A percentile compares a stretch with the other conserved stretches of the same genome.
Evolutionary conservation across 2,329 filamentous ascomycete genomes (phyloP).

Genomic region (Aspergillus novoparasiticus): DNA sequence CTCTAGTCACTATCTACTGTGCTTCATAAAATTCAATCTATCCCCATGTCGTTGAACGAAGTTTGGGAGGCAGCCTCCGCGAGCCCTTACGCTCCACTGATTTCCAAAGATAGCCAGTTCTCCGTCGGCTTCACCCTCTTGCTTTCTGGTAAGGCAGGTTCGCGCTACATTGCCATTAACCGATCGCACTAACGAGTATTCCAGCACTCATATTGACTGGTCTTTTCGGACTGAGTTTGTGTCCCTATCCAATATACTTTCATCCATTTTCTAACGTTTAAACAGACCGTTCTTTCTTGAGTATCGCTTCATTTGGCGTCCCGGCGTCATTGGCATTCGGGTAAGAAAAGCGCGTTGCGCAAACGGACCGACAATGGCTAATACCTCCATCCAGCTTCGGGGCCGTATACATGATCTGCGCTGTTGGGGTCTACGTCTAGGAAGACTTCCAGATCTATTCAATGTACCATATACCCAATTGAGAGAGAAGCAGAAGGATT

Average conservation of each 20-base stretch:
- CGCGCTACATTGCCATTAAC: neutral
- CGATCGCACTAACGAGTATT: conserved; percentile 14
- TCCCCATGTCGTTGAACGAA: conserved; percentile 71
- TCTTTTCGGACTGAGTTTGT: conserved; percentile 82
- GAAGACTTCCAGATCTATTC: conserved; percentile 26
- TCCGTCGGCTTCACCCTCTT: conserved; percentile 76
- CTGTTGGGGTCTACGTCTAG: conserved; percentile 96
- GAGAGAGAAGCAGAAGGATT: conserved; percentile 25
- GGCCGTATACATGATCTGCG: conserved; percentile 98
- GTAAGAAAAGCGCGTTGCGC: conserved; percentile 58
- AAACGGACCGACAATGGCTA: conserved; percentile 11
- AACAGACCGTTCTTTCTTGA: conserved; percentile 78
- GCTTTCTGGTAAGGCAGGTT: conserved; percentile 55
- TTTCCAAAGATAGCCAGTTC: conserved; percentile 85
- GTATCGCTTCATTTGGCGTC: conserved; percentile 74
- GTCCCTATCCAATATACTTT: neutral
- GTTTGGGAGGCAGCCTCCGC: conserved; percentile 91
- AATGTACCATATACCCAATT: conserved; percentile 39
- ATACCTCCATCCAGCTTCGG: conserved; percentile 67
- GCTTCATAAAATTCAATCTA: conserved; percentile 4
- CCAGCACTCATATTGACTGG: conserved; percentile 69
- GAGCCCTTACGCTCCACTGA: conserved; percentile 77
- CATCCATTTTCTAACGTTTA: conserved; percentile 13
- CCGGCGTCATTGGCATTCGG: conserved; percentile 88
- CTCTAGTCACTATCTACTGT: conserved; percentile 4